Evolutionary conservation across 108 stramenopile genomes (phyloP), one percentile per base, ranked within the genome.

Genomic region (Nitzschia sp.): DNA sequence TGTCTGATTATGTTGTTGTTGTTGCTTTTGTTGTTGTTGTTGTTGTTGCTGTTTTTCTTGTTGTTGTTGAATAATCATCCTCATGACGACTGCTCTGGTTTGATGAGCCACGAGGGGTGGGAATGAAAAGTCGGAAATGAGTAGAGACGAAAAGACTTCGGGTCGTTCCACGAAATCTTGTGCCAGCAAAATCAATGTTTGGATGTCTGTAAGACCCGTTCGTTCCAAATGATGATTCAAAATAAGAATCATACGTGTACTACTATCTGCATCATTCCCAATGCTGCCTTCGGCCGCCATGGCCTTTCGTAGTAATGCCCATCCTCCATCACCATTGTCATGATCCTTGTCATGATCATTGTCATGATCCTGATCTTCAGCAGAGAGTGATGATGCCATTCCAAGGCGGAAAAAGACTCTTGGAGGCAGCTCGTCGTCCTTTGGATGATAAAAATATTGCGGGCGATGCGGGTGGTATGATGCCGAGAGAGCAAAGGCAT

Each of bases 141-240:
- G 58, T 17, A 85, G 2, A 0, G 67, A 47, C 15, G 73, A 70
- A 68, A 84, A 71, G 25, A 67, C 73, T 55, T 80, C 79, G 16
- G 83, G 83, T 29, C 79, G 72, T 28, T 84, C 73, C 1, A 75
- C 79, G 65, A 84, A 84, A 38, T 84, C 79, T 56, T 50, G 64
- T 11, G 79, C 79, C 28, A 84, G 26, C 19, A 38, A 25, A 22
- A 38, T 22, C 13, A 61, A 23, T n/a, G 21, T 50, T 4, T 8
- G 19, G 5, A 50, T 4, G 19, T 50, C 48, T 5, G 5, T 4
- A 5, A 50, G 21, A 50, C 19, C 19, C 19, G 13, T 21, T 50
- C 19, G 48, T 11, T 50, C 19, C 19, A 50, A 22, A 50, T 50
- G 48, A 41, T 41, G 38, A 41, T 41, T 41, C 38, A 13, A 41